Percentiles rank a stretch among this genome's conserved stretches.
These are phyloP conservation scores for Paecilomyces sp. DNA, from an alignment of 2,329 filamentous ascomycete genomes.

Conservation along the genomic window DNA sequence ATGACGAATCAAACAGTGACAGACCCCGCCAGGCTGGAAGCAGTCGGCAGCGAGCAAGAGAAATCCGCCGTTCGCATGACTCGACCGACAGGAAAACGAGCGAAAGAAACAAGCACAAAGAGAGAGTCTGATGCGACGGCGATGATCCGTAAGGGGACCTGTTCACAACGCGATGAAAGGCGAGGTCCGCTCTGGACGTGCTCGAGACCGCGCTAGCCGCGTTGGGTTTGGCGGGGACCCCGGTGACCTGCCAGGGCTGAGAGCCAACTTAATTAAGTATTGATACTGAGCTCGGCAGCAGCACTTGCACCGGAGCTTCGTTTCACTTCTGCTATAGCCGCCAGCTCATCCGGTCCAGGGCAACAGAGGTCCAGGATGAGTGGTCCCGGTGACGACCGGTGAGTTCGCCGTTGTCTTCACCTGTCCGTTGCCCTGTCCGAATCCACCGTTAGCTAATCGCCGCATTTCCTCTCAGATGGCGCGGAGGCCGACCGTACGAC, in stretches of 20 bases:
- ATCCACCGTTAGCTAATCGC: not conserved
- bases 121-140: not conserved
- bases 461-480: constrained; percentile 24
- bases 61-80: not conserved
- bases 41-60: not conserved
- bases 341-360: not conserved
- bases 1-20: not conserved
- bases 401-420: constrained; percentile 7
- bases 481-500: constrained; percentile 28
- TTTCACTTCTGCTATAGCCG: constrained; percentile 4
- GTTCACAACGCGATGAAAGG: not conserved
- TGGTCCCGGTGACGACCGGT: constrained; percentile 30
- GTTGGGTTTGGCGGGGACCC: not conserved
- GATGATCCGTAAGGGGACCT: not conserved
- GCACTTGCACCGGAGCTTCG: not conserved
- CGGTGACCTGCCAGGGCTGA: not conserved
- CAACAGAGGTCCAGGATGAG: constrained; percentile 22
- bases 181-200: not conserved
- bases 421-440: not conserved
- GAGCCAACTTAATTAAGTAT: not conserved
- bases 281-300: not conserved
- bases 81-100: not conserved
- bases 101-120: not conserved
- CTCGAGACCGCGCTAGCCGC: not conserved
- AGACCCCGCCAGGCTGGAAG: not conserved